These are phyloP conservation scores for Phytophthora hybrid DNA, from an alignment of 352 stramenopile genomes.

Conservation along the genomic window DNA sequence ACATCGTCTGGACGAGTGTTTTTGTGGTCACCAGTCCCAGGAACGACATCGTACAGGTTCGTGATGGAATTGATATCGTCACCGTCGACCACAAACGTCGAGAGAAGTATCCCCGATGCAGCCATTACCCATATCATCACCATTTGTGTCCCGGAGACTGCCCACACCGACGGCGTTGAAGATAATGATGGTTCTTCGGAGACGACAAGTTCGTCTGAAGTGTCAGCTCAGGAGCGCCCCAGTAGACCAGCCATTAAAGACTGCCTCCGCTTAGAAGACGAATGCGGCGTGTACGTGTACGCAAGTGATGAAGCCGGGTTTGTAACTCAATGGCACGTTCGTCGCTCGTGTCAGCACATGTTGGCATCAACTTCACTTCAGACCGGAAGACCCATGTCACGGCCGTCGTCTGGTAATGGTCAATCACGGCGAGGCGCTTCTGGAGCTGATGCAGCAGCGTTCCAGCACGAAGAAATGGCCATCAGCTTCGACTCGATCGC, in stretches of 20 bases:
- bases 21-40: slow-evolving; percentile 48
- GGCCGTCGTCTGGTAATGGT: slow-evolving; percentile 19
- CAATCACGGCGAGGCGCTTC: slow-evolving; percentile 6
- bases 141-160: slow-evolving; percentile 13
- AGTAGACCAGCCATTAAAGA: slow-evolving; percentile 39
- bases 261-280: slow-evolving; percentile 31
- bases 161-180: background rate
- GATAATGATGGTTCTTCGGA: background rate
- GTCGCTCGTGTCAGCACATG: background rate
- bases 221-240: slow-evolving; percentile 25
- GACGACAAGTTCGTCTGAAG: background rate
- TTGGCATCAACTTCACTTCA: slow-evolving; percentile 6
- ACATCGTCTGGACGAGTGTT: slow-evolving; percentile 56
- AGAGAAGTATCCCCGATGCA: background rate
- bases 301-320: slow-evolving; percentile 55
- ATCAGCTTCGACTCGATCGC: slow-evolving; percentile 62
- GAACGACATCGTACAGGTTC: slow-evolving; percentile 38
- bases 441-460: slow-evolving; percentile 29
- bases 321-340: slow-evolving; percentile 52
- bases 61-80: slow-evolving; percentile 25
- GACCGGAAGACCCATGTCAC: slow-evolving; percentile 13
- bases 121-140: slow-evolving; percentile 30
- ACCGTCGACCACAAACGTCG: background rate
- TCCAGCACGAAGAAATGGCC: slow-evolving; percentile 68
- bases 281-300: slow-evolving; percentile 49